These are phyloP conservation scores for Trametes gibbosa DNA, from an alignment of 768 basidiomycete species.

Conservation along the genomic window DNA sequence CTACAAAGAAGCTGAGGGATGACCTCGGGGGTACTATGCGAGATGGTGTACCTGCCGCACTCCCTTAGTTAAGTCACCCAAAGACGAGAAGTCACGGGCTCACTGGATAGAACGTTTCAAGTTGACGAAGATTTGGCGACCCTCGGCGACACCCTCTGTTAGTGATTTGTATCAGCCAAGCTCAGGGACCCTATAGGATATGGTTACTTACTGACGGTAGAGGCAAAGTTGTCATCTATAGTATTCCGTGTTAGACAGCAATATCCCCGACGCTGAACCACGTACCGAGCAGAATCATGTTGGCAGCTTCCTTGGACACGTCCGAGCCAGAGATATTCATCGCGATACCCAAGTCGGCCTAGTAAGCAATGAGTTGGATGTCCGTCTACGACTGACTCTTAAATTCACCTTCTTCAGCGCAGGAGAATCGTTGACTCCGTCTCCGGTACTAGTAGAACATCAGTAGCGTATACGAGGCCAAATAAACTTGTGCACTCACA, in stretches of 20 bases:
- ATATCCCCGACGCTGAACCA: neutral
- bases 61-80: too few species aligned
- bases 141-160: slow-evolving; percentile 64
- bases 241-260: neutral
- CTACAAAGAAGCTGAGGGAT: slow-evolving; percentile 65
- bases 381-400: slow-evolving; percentile 2
- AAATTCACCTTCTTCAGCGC: slow-evolving; percentile 53
- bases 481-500: slow-evolving; percentile 41
- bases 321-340: slow-evolving; percentile 77
- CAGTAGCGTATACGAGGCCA: neutral
- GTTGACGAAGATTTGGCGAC: slow-evolving; percentile 68
- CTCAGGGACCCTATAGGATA: neutral
- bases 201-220: slow-evolving; percentile 56
- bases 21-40: slow-evolving; percentile 68
- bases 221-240: slow-evolving; percentile 69
- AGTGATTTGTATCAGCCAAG: neutral
- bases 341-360: slow-evolving; percentile 69
- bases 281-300: slow-evolving; percentile 67
- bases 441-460: slow-evolving; percentile 48
- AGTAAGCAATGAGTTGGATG: neutral
- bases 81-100: slow-evolving; percentile 6
- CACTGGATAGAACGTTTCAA: slow-evolving; percentile 70
- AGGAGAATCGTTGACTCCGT: slow-evolving; percentile 72
- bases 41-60: slow-evolving; percentile 51
- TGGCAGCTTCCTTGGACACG: slow-evolving; percentile 71